A percentile compares a stretch with the other conserved stretches of the same genome.
Evolutionary conservation across 768 basidiomycete genomes (phyloP).

Genomic region (Kwoniella newhampshirensis): DNA sequence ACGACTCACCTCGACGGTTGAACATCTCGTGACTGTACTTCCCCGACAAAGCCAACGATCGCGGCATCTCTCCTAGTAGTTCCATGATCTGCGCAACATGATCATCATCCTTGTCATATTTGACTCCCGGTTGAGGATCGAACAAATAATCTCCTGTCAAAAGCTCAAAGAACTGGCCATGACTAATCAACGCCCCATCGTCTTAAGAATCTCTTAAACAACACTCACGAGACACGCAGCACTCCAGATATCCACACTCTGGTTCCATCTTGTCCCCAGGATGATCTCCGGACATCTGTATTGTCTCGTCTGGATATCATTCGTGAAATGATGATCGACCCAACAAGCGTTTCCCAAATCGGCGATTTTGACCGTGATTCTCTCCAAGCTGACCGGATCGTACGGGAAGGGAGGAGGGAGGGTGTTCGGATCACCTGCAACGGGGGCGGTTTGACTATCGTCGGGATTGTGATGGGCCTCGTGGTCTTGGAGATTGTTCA

Average conservation of each 20-base stretch:
- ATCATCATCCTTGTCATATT: slow-evolving; percentile 96
- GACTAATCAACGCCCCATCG: neutral
- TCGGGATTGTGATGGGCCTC: slow-evolving; percentile 45
- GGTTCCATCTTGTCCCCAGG: slow-evolving; percentile 90
- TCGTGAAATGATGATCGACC: slow-evolving; percentile 88
- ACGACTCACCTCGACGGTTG: slow-evolving; percentile 79
- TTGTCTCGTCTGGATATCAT: slow-evolving; percentile 97
- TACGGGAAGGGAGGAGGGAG: slow-evolving; percentile 55
- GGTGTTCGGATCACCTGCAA: slow-evolving; percentile 56
- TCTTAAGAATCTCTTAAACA: neutral
- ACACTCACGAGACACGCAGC: slow-evolving; percentile 82
- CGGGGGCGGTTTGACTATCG: slow-evolving; percentile 43
- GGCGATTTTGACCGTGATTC: slow-evolving; percentile 96
- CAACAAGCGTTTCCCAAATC: slow-evolving; percentile 97
- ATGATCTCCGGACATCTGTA: slow-evolving; percentile 98
- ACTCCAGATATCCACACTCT: slow-evolving; percentile 95
- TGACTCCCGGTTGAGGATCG: slow-evolving; percentile 89
- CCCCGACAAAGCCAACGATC: slow-evolving; percentile 76
- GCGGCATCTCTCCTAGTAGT: slow-evolving; percentile 73
- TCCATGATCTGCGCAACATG: slow-evolving; percentile 99
- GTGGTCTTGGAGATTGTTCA: slow-evolving; percentile 46
- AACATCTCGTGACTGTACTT: slow-evolving; percentile 95
- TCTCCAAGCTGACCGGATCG: slow-evolving; percentile 48
- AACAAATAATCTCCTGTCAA: slow-evolving; percentile 98
- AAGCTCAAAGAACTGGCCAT: slow-evolving; percentile 79